Conservation (phyloP, 352 stramenopile species). For the Pythium aphanidermatum region DNA sequence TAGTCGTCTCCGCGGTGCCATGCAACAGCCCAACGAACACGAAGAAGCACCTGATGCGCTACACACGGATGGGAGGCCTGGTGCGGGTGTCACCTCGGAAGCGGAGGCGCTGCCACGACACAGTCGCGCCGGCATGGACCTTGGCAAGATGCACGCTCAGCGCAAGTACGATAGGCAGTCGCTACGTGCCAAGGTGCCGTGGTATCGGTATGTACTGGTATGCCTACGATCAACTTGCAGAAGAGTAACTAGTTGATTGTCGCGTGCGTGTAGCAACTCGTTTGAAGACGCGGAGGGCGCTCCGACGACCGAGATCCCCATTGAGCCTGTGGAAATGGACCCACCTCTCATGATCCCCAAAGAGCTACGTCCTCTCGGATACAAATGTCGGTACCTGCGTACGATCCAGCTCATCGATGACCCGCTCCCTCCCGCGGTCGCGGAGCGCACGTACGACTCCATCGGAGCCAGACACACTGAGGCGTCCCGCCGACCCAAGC, state of each 20-base stretch:
- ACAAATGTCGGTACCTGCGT: slow-evolving; percentile 44
- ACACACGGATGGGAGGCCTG: too few relatives aligned
- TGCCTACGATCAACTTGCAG: neutral
- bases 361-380: slow-evolving; percentile 42
- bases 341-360: slow-evolving; percentile 45
- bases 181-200: slow-evolving; percentile 39
- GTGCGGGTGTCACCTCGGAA: too few relatives aligned
- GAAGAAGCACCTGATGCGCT: too few relatives aligned
- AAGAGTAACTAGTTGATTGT: neutral
- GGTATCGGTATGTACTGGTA: slow-evolving; percentile 49
- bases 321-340: slow-evolving; percentile 35
- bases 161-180: slow-evolving; percentile 16
- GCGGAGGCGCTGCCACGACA: neutral
- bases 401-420: slow-evolving; percentile 53
- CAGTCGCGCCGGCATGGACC: slow-evolving; percentile 6
- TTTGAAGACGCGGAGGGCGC: slow-evolving; percentile 32
- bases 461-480: too few relatives aligned
- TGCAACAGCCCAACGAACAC: too few relatives aligned
- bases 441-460: too few relatives aligned
- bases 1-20: too few relatives aligned
- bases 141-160: slow-evolving; percentile 13
- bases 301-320: slow-evolving; percentile 31
- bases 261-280: slow-evolving; percentile 39
- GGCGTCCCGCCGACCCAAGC: too few relatives aligned
- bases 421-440: neutral